Base-by-base conservation (phyloP, 768 basidiomycete species). In the Candolleomyces eurysporus region DNA sequence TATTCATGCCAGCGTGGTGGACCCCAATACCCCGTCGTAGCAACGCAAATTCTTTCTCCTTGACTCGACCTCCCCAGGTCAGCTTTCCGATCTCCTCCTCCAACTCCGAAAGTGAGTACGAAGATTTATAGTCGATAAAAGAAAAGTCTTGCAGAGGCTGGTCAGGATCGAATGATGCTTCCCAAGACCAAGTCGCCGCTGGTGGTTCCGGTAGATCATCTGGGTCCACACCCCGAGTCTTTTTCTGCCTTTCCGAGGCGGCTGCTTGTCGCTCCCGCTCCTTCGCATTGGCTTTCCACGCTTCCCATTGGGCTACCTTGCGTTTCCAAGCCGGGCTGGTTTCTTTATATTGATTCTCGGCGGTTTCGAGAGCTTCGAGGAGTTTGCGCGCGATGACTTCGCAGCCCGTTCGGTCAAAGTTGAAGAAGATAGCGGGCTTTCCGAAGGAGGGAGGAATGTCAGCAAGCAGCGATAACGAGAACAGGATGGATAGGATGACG, bases 1-100 rank as follows among this genome's bases (percentile, higher is more conserved):
- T 86, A 63, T 83, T 82, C 87, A 91, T 87, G n/a, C 89, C 89
- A 8, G 84, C 66, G 68, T 90, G 89, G 65, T 91, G 89, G 11
- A 91, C 81, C 0, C 82, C 89, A 31, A 91, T 81, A 32, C 89
- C 89, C 36, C 89, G 76, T 53, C 70, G 69, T 51, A 91, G 71
- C 5, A 83, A 84, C 11, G 59, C 61, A 1, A 30, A 85, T 54
- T 5, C 79, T 77, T 82, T 83, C 85, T n/a, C 52, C 26, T 2
- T 75, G 78, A 1, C 70, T 57, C 73, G 78, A 52, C 70, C 71
- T 36, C 59, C 59, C 67, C 71, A 66, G 14, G 63, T 62, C 4
- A 89, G 71, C 1, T 72, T 61, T 9, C 52, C 19, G 21, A 87
- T 74, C 43, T 87, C 84, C 17, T 78, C 75, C 1, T 82, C 72